Conservation (phyloP, 768 basidiomycete genomes). For the Rhodotorula taiwanensis region DNA sequence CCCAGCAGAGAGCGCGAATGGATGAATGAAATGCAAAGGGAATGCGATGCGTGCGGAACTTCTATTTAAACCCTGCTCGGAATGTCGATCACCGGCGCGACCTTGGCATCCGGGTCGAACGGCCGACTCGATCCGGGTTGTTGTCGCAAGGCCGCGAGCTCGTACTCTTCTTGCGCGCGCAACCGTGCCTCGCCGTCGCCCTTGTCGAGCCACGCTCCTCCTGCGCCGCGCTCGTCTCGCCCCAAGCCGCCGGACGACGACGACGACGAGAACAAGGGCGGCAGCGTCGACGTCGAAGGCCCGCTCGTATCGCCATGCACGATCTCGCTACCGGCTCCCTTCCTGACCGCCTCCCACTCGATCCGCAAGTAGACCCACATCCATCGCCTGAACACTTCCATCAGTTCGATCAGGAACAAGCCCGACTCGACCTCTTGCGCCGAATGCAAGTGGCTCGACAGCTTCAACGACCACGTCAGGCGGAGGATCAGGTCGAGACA, state of each 20-base stretch:
- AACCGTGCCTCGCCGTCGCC: constrained; percentile 18
- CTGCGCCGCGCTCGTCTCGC: not conserved
- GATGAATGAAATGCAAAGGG: too few species aligned
- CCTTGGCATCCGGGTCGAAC: too few species aligned
- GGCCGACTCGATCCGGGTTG: too few species aligned
- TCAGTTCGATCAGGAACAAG: constrained; percentile 83
- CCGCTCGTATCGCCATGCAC: not conserved
- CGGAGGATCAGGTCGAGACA: constrained; percentile 77
- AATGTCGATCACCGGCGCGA: not conserved
- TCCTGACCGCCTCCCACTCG: constrained; percentile 88
- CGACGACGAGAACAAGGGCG: too few species aligned
- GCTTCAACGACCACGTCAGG: constrained; percentile 87
- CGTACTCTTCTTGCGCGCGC: constrained; percentile 21
- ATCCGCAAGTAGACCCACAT: constrained; percentile 96
- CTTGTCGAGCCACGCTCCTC: constrained; percentile 22
- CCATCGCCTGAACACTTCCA: constrained; percentile 86
- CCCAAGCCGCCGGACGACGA: too few species aligned
- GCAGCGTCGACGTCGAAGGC: not conserved
- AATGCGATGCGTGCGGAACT: too few species aligned
- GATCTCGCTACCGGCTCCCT: constrained; percentile 41
- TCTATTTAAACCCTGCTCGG: not conserved
- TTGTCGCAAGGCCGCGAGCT: constrained; percentile 4
- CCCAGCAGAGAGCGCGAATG: too few species aligned
- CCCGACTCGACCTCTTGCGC: constrained; percentile 68
- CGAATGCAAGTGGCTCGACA: constrained; percentile 75